These are phyloP conservation scores for Alternaria arbusti DNA, from an alignment of 2,329 filamentous ascomycete genomes.

Conservation along the genomic window DNA sequence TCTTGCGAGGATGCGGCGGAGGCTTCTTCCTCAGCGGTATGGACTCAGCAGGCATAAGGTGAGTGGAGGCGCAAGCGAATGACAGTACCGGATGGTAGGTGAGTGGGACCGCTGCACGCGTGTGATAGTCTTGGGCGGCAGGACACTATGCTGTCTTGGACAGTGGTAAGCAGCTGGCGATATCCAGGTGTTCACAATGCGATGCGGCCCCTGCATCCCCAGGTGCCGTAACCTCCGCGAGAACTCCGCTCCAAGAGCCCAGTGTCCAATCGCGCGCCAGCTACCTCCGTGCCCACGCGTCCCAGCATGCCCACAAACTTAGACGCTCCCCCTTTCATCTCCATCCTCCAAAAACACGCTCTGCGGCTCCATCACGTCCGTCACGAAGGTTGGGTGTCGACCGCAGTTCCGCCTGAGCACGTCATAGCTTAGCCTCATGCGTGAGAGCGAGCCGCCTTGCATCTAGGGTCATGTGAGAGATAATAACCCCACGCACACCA, in stretches of 20 bases:
- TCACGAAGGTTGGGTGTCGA: neutral
- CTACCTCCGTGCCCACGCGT: slow-evolving; percentile 14
- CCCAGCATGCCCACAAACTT: neutral
- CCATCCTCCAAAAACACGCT: neutral
- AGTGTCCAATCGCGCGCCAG: slow-evolving; percentile 14
- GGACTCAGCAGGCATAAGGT: slow-evolving; percentile 46
- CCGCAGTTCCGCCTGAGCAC: slow-evolving; percentile 3
- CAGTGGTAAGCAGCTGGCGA: slow-evolving; percentile 5
- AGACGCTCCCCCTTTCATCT: neutral
- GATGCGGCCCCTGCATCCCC: slow-evolving; percentile 11
- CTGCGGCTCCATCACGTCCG: neutral
- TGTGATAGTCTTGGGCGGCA: slow-evolving; percentile 2
- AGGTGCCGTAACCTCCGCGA: slow-evolving; percentile 8
- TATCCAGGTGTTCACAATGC: slow-evolving; percentile 10
- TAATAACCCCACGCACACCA: neutral
- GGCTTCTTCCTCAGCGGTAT: slow-evolving; percentile 43
- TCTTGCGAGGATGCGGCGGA: slow-evolving; percentile 17
- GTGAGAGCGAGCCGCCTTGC: slow-evolving; percentile 9
- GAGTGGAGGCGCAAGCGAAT: slow-evolving; percentile 23
- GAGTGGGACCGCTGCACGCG: slow-evolving; percentile 10
- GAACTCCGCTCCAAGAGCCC: slow-evolving; percentile 7
- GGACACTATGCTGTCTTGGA: slow-evolving; percentile 2
- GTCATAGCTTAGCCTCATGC: slow-evolving; percentile 13
- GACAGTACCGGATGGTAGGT: slow-evolving; percentile 14
- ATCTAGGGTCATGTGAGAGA: neutral